Conservation (phyloP, 108 stramenopile genomes). For the Aurantiochytrium sp. region DNA sequence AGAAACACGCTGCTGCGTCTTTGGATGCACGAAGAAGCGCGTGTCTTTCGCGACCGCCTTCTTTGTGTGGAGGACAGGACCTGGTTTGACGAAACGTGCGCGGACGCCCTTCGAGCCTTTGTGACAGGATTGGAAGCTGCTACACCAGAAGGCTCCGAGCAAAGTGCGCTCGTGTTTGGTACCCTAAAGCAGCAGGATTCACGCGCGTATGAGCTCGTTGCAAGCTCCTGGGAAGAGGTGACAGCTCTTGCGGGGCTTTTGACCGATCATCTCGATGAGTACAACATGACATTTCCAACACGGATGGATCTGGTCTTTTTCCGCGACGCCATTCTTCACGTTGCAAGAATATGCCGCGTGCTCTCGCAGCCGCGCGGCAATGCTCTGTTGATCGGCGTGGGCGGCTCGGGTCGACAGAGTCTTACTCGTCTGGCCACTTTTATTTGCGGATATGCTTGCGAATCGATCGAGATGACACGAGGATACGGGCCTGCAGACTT, state of each 20-base stretch:
- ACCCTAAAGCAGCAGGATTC: conserved; percentile 31
- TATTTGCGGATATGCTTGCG: conserved; percentile 46
- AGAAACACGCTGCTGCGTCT: conserved; percentile 30
- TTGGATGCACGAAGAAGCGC: conserved; percentile 49
- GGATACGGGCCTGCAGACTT: conserved; percentile 44
- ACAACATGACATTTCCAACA: conserved; percentile 44
- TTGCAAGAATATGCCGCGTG: conserved; percentile 49
- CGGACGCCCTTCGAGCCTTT: conserved; percentile 22
- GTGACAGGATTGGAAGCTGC: neutral
- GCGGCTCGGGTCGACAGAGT: conserved; percentile 50
- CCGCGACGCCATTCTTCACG: conserved; percentile 46
- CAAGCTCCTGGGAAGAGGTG: neutral
- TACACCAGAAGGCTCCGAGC: neutral
- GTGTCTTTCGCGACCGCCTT: conserved; percentile 51
- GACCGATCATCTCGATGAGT: conserved; percentile 53
- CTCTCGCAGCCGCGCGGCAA: conserved; percentile 53
- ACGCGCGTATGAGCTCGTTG: conserved; percentile 29
- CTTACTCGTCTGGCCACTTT: conserved; percentile 52
- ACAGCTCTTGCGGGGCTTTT: conserved; percentile 17
- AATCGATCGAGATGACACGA: conserved; percentile 47
- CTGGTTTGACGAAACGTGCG: conserved; percentile 35
- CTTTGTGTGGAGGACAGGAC: conserved; percentile 43
- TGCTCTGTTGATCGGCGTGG: conserved; percentile 55
- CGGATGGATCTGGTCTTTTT: conserved; percentile 61
- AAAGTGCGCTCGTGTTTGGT: conserved; percentile 23